phyloP scores from a whole-genome alignment of 1,284 basidiomycete species.

The Caloboletus firmus region DNA sequence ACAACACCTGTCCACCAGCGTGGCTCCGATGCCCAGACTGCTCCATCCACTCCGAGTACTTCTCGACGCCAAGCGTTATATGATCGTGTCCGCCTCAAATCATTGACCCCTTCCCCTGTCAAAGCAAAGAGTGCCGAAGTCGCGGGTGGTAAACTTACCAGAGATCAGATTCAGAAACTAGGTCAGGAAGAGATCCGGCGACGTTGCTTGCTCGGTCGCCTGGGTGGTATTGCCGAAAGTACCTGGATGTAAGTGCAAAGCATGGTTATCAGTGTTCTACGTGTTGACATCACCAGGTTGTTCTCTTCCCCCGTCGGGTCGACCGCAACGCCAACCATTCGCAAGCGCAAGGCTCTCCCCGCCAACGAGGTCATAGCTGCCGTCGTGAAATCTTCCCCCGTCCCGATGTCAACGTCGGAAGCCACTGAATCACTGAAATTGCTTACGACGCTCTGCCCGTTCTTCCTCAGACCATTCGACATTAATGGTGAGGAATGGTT shows the following conservation, averaged over 20 bases:
- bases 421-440: slow-evolving; percentile 70
- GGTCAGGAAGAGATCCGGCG: slow-evolving; percentile 74
- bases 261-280: neutral
- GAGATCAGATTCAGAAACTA: slow-evolving; percentile 66
- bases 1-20: slow-evolving; percentile 66
- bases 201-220: slow-evolving; percentile 70
- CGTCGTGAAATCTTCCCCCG: slow-evolving; percentile 73
- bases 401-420: slow-evolving; percentile 73
- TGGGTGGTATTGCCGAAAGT: slow-evolving; percentile 76
- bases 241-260: slow-evolving; percentile 71
- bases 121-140: slow-evolving; percentile 49
- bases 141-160: slow-evolving; percentile 48
- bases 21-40: slow-evolving; percentile 51
- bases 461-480: slow-evolving; percentile 65
- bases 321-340: slow-evolving; percentile 49
- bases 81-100: slow-evolving; percentile 73
- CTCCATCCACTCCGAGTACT: slow-evolving; percentile 65
- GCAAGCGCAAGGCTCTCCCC: slow-evolving; percentile 70
- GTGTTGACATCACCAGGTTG: slow-evolving; percentile 41
- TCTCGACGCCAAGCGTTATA: slow-evolving; percentile 74
- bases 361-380: slow-evolving; percentile 61
- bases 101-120: slow-evolving; percentile 62
- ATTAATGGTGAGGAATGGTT: slow-evolving; percentile 74
- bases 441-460: slow-evolving; percentile 68
- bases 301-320: slow-evolving; percentile 60